A percentile compares a stretch with the other conserved stretches of the same genome.
Conservation (phyloP, 495 filamentous ascomycete species). For the Physcia stellaris region DNA sequence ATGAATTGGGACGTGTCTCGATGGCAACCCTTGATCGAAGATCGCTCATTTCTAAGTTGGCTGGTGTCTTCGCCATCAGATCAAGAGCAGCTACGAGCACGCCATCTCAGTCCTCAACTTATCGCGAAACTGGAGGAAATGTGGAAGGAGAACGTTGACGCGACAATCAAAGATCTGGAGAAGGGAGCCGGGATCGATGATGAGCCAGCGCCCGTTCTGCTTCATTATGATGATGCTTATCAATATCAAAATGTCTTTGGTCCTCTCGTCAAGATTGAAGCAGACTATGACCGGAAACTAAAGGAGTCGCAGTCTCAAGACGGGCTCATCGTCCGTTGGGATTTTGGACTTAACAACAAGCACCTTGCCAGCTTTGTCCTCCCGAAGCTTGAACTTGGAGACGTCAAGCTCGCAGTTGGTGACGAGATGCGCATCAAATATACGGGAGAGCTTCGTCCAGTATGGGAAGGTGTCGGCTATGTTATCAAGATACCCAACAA, state of each 20-base stretch:
- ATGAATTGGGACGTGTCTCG: slow-evolving; percentile 99
- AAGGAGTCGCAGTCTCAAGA: slow-evolving; percentile 98
- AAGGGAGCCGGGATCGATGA: slow-evolving; percentile 90
- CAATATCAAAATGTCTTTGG: slow-evolving; percentile 99
- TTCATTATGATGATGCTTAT: slow-evolving; percentile 94
- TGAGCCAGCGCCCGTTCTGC: slow-evolving; percentile 80
- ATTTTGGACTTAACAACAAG: slow-evolving; percentile 94
- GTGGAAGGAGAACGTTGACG: slow-evolving; percentile 92
- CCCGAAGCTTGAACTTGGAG: slow-evolving; percentile 92
- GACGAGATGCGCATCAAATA: slow-evolving; percentile 98
- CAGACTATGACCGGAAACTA: slow-evolving; percentile 97
- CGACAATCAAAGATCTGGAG: slow-evolving; percentile 84
- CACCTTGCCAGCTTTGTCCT: slow-evolving; percentile 91
- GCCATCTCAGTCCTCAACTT: slow-evolving; percentile 87
- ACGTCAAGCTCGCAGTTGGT: slow-evolving; percentile 95
- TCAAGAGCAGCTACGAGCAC: slow-evolving; percentile 87
- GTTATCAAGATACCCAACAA: slow-evolving; percentile 99
- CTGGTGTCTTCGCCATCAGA: slow-evolving; percentile 82
- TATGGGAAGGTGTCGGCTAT: slow-evolving; percentile 98
- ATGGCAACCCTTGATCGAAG: slow-evolving; percentile 96
- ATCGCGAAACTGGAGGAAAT: slow-evolving; percentile 96
- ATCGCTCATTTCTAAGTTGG: slow-evolving; percentile 90
- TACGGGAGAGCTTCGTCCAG: slow-evolving; percentile 80
- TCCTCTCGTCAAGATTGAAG: slow-evolving; percentile 96
- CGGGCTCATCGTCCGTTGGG: slow-evolving; percentile 85